Evolutionary conservation across 2,329 filamentous ascomycete species (phyloP).

Genomic region (Colletotrichum filicis): DNA sequence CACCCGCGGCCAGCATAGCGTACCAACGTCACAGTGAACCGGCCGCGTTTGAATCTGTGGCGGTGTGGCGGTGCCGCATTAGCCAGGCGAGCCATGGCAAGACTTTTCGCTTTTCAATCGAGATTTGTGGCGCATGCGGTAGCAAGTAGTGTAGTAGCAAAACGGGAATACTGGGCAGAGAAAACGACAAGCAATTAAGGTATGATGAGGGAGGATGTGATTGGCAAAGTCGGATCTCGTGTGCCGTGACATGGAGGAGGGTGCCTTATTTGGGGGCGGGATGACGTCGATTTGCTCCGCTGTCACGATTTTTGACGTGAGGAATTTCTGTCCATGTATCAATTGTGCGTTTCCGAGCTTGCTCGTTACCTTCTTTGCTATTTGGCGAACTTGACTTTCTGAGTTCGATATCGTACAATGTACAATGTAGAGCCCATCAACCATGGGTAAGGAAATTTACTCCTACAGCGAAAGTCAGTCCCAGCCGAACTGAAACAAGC

Average conservation of each 20-base stretch:
- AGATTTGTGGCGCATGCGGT: neutral
- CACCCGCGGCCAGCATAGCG: neutral
- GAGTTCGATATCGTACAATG: too few species aligned
- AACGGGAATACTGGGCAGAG: too few species aligned
- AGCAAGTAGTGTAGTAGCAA: too few species aligned
- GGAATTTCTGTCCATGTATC: too few species aligned
- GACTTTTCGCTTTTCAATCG: neutral
- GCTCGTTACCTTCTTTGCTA: too few species aligned
- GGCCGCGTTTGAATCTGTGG: neutral
- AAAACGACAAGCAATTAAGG: neutral
- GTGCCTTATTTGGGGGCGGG: neutral
- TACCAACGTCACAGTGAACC: neutral
- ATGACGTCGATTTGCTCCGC: conserved; percentile 20
- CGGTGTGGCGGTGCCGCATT: neutral
- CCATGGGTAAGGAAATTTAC: too few species aligned
- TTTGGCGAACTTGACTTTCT: too few species aligned
- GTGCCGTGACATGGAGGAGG: neutral
- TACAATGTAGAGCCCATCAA: too few species aligned
- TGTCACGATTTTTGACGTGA: neutral
- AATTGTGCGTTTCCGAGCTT: too few species aligned
- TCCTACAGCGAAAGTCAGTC: too few species aligned
- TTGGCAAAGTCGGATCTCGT: neutral
- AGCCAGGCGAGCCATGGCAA: conserved; percentile 5
- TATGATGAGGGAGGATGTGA: neutral
- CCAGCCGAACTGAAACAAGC: too few species aligned